Base-by-base conservation (phyloP, 768 basidiomycete genomes). In the Tylopilus balloui region DNA sequence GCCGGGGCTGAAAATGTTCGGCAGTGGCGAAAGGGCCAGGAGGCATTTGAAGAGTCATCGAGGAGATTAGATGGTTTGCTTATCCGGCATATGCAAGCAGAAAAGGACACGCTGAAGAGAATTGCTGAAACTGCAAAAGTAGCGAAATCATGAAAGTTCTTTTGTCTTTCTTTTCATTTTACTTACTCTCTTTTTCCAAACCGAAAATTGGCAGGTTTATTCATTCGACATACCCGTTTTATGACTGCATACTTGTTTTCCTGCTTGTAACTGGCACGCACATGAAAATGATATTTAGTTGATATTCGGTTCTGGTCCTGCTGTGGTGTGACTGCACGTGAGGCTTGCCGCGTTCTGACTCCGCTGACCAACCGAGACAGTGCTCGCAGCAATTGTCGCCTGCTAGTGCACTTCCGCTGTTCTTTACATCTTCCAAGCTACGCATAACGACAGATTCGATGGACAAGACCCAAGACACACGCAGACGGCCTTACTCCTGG, bases 61-160 rank as follows among this genome's bases (percentile, higher is more conserved):
- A 74, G 69, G 68, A 79, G 75, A 67, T 69, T 92, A 55, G 88
- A 92, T 63, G 89, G 88, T 53, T 78, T 92, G 80, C 69, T 92
- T 45, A 69, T 82, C 46, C 82, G 85, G 64, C 90, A 92, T 63
- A 86, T 92, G 73, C 86, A 87, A 69, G 77, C 83, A 45, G 90
- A 92, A 70, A 83, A 81, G 70, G 85, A 89, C 60, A 83, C 80
- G 28, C 75, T 92, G 58, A 85, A 79, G 71, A 75, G 81, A 69
- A 90, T 92, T 63, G 83, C 90, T 45, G 68, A 63, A 57, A 75
- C 69, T 52, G 66, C 66, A 55, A 68, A 68, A 62, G 68, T 69
- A 62, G 28, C 64, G 34, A 58, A 62, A 34, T 31, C 55, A 57
- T 68, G 58, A 65, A 21, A 25, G 42, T 35, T 45, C 35, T 42